Percentiles rank a stretch among this genome's conserved stretches.
Evolutionary conservation across 768 basidiomycete species (phyloP).

Genomic region (Phaffia australis): DNA sequence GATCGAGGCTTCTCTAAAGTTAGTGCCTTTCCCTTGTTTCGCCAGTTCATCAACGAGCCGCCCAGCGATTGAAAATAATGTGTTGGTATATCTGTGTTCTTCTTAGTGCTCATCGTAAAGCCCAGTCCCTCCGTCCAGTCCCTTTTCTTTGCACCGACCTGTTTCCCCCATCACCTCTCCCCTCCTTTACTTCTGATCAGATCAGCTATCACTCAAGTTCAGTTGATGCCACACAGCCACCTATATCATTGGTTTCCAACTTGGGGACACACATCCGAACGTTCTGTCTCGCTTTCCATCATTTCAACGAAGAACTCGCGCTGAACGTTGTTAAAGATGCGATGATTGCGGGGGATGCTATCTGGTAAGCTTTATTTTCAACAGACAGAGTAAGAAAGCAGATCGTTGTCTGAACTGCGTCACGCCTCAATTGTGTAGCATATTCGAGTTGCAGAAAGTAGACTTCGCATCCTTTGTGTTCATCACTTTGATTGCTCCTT

Average conservation of each 20-base stretch:
- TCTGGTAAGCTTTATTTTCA: constrained; percentile 30
- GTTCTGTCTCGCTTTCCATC: constrained; percentile 37
- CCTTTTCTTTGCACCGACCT: constrained; percentile 33
- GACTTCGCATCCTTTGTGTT: neutral
- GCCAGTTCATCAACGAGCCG: neutral
- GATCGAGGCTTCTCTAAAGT: constrained; percentile 35
- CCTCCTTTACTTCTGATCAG: constrained; percentile 13
- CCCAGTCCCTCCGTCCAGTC: constrained; percentile 22
- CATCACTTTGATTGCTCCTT: neutral
- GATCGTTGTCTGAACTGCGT: no score
- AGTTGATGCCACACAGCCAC: constrained; percentile 32
- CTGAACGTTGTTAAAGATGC: constrained; percentile 33
- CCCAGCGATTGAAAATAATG: neutral
- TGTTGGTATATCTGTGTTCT: neutral
- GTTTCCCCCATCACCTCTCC: constrained; percentile 26
- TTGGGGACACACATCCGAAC: constrained; percentile 31
- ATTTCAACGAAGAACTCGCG: constrained; percentile 33
- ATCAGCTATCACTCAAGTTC: constrained; percentile 29
- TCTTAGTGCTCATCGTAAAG: constrained; percentile 26
- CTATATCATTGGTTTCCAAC: constrained; percentile 5
- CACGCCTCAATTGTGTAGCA: no score
- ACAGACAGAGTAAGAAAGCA: no score
- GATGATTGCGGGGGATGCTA: constrained; percentile 32
- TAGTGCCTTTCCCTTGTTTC: constrained; percentile 14
- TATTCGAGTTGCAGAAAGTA: neutral